These are phyloP conservation scores for Dalechampia spathulata DNA, from an alignment of 441 rosid genomes.

Conservation along the genomic window DNA sequence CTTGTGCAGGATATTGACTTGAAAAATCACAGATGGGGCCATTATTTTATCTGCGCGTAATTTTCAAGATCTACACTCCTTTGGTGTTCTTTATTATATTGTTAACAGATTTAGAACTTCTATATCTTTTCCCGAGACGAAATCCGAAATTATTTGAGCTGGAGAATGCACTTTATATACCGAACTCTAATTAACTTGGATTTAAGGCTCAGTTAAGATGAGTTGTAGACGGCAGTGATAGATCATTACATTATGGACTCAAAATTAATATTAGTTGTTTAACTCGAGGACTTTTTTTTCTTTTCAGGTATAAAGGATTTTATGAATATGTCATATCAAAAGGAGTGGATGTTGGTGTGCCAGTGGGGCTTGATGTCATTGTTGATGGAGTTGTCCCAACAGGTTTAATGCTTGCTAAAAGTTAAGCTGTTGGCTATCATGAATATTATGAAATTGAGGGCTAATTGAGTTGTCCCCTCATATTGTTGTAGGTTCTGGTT, in stretches of 20 bases:
- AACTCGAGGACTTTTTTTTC: neutral
- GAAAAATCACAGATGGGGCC: slow-evolving; percentile 93
- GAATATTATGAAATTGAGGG: neutral
- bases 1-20: slow-evolving; percentile 72
- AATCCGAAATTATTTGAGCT: too few species aligned
- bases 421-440: neutral
- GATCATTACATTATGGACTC: too few species aligned
- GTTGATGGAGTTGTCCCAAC: slow-evolving; percentile 95
- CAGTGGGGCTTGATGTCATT: slow-evolving; percentile 77
- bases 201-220: too few species aligned
- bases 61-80: slow-evolving; percentile 9
- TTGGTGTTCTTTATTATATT: too few species aligned
- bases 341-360: slow-evolving; percentile 59
- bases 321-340: slow-evolving; percentile 66
- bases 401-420: slow-evolving; percentile 29
- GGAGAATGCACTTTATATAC: too few species aligned
- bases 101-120: too few species aligned
- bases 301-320: slow-evolving; percentile 75
- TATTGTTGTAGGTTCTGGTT: slow-evolving; percentile 68
- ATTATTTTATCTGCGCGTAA: slow-evolving; percentile 91
- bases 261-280: too few species aligned
- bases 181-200: neutral
- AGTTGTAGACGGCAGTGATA: too few species aligned
- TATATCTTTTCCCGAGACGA: too few species aligned
- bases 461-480: too few species aligned